Conservation (phyloP, 2,329 filamentous ascomycete genomes). For the Stagonosporopsis rhizophila region DNA sequence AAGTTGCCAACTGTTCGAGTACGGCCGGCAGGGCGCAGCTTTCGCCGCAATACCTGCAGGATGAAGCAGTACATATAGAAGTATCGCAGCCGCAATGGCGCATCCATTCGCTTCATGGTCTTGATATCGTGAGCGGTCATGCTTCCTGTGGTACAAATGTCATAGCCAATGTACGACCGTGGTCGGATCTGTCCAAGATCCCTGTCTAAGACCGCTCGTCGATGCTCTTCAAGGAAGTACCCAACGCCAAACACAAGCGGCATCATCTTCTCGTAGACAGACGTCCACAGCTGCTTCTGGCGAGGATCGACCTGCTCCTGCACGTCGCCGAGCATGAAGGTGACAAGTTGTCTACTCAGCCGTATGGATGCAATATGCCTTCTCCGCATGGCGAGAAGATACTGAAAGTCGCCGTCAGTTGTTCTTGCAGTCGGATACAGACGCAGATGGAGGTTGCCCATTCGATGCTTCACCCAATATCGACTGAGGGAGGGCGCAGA, state of each 20-base stretch:
- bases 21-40: conserved; percentile 40
- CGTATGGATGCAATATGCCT: conserved; percentile 47
- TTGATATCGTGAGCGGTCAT: conserved; percentile 38
- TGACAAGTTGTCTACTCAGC: conserved; percentile 43
- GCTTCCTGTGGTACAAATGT: conserved; percentile 42
- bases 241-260: conserved; percentile 48
- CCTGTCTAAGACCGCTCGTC: conserved; percentile 39
- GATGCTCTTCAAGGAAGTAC: conserved; percentile 48
- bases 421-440: conserved; percentile 45
- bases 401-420: conserved; percentile 41
- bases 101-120: conserved; percentile 42
- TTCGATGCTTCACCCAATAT: conserved; percentile 43
- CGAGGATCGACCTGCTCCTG: conserved; percentile 35
- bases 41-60: conserved; percentile 42
- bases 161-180: conserved; percentile 43
- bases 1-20: conserved; percentile 41
- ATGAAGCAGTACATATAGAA: conserved; percentile 50
- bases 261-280: conserved; percentile 47
- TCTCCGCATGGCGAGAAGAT: conserved; percentile 45
- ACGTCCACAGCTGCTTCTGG: conserved; percentile 44
- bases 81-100: conserved; percentile 44
- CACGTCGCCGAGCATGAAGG: conserved; percentile 42
- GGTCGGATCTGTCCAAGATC: conserved; percentile 45
- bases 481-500: conserved; percentile 46
- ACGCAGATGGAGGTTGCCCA: conserved; percentile 44